Base-by-base conservation (phyloP, 2,329 filamentous ascomycete species). In the Amylocarpus encephaloides region DNA sequence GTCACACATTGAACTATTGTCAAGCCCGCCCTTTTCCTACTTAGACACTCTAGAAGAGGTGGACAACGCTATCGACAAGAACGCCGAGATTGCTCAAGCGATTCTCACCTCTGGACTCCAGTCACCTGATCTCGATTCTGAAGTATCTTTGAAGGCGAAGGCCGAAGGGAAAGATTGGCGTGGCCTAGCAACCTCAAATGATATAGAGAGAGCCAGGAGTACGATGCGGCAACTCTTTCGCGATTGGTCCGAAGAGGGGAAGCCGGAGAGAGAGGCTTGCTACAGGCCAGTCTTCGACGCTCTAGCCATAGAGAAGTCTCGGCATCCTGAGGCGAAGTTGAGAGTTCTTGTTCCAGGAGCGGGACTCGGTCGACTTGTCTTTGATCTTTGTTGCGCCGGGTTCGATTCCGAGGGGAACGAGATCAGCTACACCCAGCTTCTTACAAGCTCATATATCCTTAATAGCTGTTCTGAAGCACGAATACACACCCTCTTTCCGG, bases 391-490 rank as follows among this genome's bases (percentile, higher is more conserved):
- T 64, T 72, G 72, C 26, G 73, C 72, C 1, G 91, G 93, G 10
- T 94, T 83, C 67, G 71, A 78, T 10, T 79, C 82, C 0, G 90
- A 96, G 67, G 92, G 92, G 26, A 97, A 96, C 64, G 88, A 98
- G 69, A 95, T 97, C 54, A 96, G 91, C 2, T 97, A 95, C 64
- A 93, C 98, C 67, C 89, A 95, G 66, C 79, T 98, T n/a, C 75
- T 97, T 51, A 89, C 89, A 1, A 94, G 88, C 5, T 80, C 79
- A 0, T 84, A 87, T 64, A 78, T 91, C 13, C 78, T 91, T 43
- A 91, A 92, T 66, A 76, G 75, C 60, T 87, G 83, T 4, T 61
- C 72, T 0, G 64, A 67, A 1, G 78, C 77, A 0, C 75, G 76
- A 13, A 75, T 86, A 54, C 88, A 90, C 68, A 80, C 74, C 7